Conservation (phyloP, 768 basidiomycete species). For the Leccinum variicolor region DNA sequence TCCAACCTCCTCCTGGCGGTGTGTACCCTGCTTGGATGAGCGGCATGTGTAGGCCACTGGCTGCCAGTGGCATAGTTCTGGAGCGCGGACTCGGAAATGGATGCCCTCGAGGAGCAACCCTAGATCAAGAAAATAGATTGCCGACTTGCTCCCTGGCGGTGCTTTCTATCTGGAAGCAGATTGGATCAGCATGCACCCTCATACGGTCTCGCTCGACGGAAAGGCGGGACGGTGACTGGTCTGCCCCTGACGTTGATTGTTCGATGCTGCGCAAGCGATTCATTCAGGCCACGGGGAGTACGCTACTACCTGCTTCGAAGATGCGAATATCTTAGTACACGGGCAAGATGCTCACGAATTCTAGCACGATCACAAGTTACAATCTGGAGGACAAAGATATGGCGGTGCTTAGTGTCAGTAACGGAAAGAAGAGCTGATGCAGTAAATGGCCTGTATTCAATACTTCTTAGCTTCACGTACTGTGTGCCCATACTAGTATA, state of each 20-base stretch:
- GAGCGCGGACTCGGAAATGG: constrained; percentile 73
- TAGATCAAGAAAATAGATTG: constrained; percentile 87
- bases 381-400: constrained; percentile 92
- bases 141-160: constrained; percentile 74
- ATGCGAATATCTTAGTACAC: constrained; percentile 70
- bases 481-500: constrained; percentile 8
- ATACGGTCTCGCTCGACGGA: constrained; percentile 88
- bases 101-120: constrained; percentile 64
- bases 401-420: constrained; percentile 74
- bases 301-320: constrained; percentile 71
- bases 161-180: constrained; percentile 82
- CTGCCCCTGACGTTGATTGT: constrained; percentile 76
- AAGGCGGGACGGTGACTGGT: constrained; percentile 68
- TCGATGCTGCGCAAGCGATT: constrained; percentile 91
- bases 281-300: constrained; percentile 70
- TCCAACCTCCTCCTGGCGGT: constrained; percentile 56
- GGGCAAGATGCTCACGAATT: constrained; percentile 86
- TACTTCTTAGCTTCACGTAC: constrained; percentile 2
- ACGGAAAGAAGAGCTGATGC: constrained; percentile 65
- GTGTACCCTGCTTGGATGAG: constrained; percentile 71
- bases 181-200: constrained; percentile 89
- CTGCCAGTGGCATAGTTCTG: constrained; percentile 74
- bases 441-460: neutral
- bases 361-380: constrained; percentile 76
- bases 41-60: constrained; percentile 54